Conservation (phyloP, 2,329 filamentous ascomycete species). For the Alternaria triticimaculans region DNA sequence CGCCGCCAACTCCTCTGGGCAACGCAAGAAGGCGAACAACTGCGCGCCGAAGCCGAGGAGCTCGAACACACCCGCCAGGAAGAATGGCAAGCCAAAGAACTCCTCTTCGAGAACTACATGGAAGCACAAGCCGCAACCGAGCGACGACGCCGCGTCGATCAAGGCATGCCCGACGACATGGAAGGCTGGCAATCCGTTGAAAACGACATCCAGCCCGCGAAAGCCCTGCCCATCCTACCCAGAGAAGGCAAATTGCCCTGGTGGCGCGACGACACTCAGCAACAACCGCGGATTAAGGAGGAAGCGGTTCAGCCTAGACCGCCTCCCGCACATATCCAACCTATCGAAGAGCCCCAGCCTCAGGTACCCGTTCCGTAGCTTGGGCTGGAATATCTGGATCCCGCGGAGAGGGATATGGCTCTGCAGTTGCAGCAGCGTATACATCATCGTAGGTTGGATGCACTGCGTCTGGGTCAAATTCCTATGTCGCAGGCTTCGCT, state of each 20-base stretch:
- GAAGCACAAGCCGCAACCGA: conserved; percentile 67
- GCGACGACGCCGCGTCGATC: conserved; percentile 42
- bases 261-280: conserved; percentile 42
- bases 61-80: conserved; percentile 71
- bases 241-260: conserved; percentile 38
- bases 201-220: conserved; percentile 45
- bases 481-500: neutral
- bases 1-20: conserved; percentile 75
- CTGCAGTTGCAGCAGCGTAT: neutral
- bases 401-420: neutral
- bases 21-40: conserved; percentile 67
- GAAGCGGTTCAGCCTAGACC: neutral
- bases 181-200: conserved; percentile 45
- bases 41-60: conserved; percentile 69
- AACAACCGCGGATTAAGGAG: conserved; percentile 11
- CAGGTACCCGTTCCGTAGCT: conserved; percentile 12
- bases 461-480: neutral
- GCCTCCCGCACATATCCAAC: conserved; percentile 14
- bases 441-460: neutral
- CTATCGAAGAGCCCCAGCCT: conserved; percentile 2
- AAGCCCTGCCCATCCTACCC: conserved; percentile 34
- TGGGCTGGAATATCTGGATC: neutral
- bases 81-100: conserved; percentile 82
- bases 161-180: conserved; percentile 39
- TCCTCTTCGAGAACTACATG: conserved; percentile 76